A percentile compares a stretch with the other conserved stretches of the same genome.
These are phyloP conservation scores for Tephrocybe sp. DNA, from an alignment of 768 basidiomycete genomes.

Conservation along the genomic window DNA sequence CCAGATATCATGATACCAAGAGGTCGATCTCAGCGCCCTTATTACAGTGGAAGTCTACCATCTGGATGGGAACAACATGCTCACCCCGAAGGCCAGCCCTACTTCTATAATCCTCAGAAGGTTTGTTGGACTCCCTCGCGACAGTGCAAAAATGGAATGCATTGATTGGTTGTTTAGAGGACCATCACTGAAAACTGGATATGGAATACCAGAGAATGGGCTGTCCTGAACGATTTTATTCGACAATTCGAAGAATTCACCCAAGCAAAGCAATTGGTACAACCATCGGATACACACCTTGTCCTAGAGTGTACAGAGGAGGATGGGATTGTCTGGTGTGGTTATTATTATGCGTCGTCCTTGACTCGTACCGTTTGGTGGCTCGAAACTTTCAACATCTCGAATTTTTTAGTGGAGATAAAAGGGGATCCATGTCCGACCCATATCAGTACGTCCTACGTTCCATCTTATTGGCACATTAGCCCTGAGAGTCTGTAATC, in stretches of 20 bases:
- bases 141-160: too few species aligned
- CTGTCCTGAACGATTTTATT: background rate
- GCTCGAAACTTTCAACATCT: constrained; percentile 2
- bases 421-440: background rate
- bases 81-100: constrained; percentile 2
- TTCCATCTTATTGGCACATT: background rate
- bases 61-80: background rate
- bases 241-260: constrained; percentile 1
- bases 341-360: constrained; percentile 7
- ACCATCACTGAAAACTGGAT: constrained; percentile 10
- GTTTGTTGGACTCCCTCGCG: background rate
- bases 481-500: background rate
- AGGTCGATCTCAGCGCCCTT: too few species aligned
- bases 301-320: constrained; percentile 4
- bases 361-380: constrained; percentile 1
- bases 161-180: too few species aligned
- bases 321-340: background rate
- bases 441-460: background rate
- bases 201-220: constrained; percentile 1
- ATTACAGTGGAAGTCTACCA: background rate
- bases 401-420: background rate
- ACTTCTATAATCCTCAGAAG: constrained; percentile 1
- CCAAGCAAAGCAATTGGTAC: background rate
- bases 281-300: constrained; percentile 4
- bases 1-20: background rate